Conservation (phyloP, 2,329 filamentous ascomycete genomes). For the Cercospora sp. region DNA sequence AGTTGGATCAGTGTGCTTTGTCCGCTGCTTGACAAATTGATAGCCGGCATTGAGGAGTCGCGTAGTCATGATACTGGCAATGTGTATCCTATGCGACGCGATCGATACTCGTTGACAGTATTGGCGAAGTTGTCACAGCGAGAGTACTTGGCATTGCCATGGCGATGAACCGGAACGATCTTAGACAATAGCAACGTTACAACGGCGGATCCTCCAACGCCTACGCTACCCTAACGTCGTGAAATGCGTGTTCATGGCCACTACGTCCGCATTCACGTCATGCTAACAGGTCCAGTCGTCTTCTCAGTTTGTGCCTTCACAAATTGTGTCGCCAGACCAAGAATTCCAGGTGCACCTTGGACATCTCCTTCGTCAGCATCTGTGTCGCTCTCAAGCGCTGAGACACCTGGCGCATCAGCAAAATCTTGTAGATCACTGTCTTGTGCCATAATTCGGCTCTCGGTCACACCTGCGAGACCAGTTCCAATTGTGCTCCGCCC, state of each 20-base stretch:
- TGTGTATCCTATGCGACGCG: not conserved
- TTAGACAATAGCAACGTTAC: not conserved
- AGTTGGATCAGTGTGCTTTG: not conserved
- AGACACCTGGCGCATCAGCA: conserved; percentile 37
- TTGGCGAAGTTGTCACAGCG: conserved; percentile 1
- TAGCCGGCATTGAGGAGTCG: no score
- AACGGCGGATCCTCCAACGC: not conserved
- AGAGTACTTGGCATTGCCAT: conserved; percentile 6
- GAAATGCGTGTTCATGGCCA: not conserved
- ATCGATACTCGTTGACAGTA: not conserved
- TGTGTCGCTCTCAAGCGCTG: conserved; percentile 39
- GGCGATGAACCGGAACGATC: not conserved
- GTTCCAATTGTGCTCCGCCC: conserved; percentile 3
- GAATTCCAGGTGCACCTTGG: conserved; percentile 55
- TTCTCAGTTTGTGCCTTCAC: conserved; percentile 60
- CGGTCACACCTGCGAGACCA: conserved; percentile 36
- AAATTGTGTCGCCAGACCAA: conserved; percentile 68
- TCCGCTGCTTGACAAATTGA: not conserved
- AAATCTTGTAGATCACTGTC: conserved; percentile 62
- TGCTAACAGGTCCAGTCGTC: conserved; percentile 35
- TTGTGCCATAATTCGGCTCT: conserved; percentile 50
- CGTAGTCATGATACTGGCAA: not conserved
- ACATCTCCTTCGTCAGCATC: conserved; percentile 48
- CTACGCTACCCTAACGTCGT: not conserved
- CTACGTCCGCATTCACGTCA: not conserved